A percentile compares a stretch with the other conserved stretches of the same genome.
Evolutionary conservation across 257 asterid species (phyloP).

Genomic region (Agastache rugosa): DNA sequence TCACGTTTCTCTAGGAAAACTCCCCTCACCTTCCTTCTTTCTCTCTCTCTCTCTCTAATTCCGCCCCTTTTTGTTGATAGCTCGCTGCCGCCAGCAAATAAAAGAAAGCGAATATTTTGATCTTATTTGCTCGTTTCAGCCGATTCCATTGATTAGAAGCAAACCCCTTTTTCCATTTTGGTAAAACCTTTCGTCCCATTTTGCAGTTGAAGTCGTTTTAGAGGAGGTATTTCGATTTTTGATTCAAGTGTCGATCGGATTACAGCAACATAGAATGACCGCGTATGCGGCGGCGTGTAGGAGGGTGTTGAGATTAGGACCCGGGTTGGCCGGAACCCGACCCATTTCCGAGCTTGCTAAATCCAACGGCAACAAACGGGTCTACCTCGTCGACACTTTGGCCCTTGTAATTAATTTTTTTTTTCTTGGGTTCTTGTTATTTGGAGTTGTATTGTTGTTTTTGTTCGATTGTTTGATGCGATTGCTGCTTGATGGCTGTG

Average conservation of each 20-base stretch:
- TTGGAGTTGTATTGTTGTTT: background rate
- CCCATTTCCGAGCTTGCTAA: conserved; percentile 58
- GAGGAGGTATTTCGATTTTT: background rate
- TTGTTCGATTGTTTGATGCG: background rate
- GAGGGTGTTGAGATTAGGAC: conserved; percentile 48
- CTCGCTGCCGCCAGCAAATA: background rate
- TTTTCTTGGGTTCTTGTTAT: background rate
- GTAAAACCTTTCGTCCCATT: background rate
- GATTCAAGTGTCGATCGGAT: conserved; percentile 7
- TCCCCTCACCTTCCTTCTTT: background rate
- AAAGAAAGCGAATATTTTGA: background rate
- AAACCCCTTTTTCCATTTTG: conserved; percentile 4
- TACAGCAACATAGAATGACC: conserved; percentile 47
- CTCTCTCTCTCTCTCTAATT: background rate
- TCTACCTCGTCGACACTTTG: conserved; percentile 87
- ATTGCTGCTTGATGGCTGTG: background rate
- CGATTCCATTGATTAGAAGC: background rate
- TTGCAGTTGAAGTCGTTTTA: background rate
- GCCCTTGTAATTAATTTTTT: conserved; percentile 61
- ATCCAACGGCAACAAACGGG: conserved; percentile 64
- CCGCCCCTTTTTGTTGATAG: conserved; percentile 31
- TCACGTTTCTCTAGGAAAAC: conserved; percentile 42
- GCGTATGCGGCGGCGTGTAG: conserved; percentile 58
- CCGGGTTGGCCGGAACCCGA: conserved; percentile 34
- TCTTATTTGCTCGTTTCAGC: conserved; percentile 1